Conservation (phyloP, 768 basidiomycete genomes). For the Podaxis sp. region DNA sequence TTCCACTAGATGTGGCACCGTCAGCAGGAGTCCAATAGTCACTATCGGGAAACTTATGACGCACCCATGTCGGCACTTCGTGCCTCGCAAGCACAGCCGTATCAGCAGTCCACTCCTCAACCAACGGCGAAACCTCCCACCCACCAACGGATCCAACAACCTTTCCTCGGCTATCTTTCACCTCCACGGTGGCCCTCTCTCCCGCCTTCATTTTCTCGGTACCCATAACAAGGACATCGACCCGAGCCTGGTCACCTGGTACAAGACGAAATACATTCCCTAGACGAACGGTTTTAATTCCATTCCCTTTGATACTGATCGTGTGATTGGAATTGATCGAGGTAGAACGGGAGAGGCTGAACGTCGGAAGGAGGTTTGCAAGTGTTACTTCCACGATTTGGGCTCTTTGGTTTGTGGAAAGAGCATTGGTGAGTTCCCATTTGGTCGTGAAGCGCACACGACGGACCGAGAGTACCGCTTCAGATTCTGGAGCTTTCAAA, state of each 20-base stretch:
- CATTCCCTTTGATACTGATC: slow-evolving; percentile 35
- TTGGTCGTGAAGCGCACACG: slow-evolving; percentile 43
- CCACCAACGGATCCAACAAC: slow-evolving; percentile 32
- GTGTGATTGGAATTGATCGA: slow-evolving; percentile 32
- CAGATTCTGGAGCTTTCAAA: slow-evolving; percentile 6
- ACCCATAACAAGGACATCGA: slow-evolving; percentile 48
- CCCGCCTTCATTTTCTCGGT: slow-evolving; percentile 14
- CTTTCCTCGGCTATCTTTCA: slow-evolving; percentile 33
- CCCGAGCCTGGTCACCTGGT: slow-evolving; percentile 46
- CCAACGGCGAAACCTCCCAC: slow-evolving; percentile 37
- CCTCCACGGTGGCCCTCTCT: slow-evolving; percentile 28
- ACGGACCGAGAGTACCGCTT: slow-evolving; percentile 37
- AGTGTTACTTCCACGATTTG: slow-evolving; percentile 53
- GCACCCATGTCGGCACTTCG: slow-evolving; percentile 55
- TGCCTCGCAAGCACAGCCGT: slow-evolving; percentile 36
- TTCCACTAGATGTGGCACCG: slow-evolving; percentile 34
- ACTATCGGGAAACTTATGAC: slow-evolving; percentile 10
- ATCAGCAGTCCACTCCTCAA: slow-evolving; percentile 39
- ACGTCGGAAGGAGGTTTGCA: slow-evolving; percentile 45
- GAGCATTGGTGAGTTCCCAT: slow-evolving; percentile 37
- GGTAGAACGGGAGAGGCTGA: slow-evolving; percentile 22
- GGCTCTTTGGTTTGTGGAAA: slow-evolving; percentile 22
- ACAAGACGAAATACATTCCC: slow-evolving; percentile 46
- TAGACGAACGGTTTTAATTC: slow-evolving; percentile 38
- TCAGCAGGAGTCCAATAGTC: not conserved